Evolutionary conservation across 2,329 filamentous ascomycete genomes (phyloP), one percentile per base, ranked within the genome.

Genomic region (Trichoderma cornu-damae): DNA sequence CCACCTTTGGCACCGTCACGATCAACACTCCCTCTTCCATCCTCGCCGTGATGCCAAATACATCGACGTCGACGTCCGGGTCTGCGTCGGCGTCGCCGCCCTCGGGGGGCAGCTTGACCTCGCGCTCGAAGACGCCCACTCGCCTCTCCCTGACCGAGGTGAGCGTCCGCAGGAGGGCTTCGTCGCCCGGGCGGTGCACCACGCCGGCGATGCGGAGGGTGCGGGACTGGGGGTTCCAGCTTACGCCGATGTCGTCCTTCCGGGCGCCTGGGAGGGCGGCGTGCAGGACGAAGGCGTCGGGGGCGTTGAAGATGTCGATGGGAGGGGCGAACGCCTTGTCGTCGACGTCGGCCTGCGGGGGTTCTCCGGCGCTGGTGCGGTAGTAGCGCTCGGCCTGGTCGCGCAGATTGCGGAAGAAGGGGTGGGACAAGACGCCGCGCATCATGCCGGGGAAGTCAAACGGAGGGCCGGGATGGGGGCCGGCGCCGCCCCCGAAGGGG

Each of bases 1-100:
- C 83, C 6, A 82, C 66, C 76, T 90, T 92, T 6, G 88, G 88
- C 1, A 95, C 82, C n/a, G 82, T 84, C n/a, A 95, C 78, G 34
- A 86, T 76, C 63, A 95, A 70, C 1, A 95, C 75, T 4, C 90
- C 90, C 67, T 94, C 87, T 70, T 90, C 87, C 72, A 95, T 79
- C 73, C 84, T 90, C 2, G 89, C 89, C 2, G 77, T 80, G 66
- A 94, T 93, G 22, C 73, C 77, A 48, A 86, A 79, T 1, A 77
- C 81, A 64, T 91, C 86, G 14, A 94, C 75, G 61, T 80, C 78
- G 12, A 52, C 37, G 4, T 52, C 49, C 4, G 30, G 24, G 6
- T 85, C 83, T 28, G 75, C 79, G 14, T 75, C 79, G 37, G 66
- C n/a, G 38, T 42, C 8, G 14, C 22, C 49, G 9, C 67, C 73